Evolutionary conservation across 2,329 filamentous ascomycete species (phyloP), one percentile per base, ranked within the genome.

Genomic region (Hymenoscyphus infarciens): DNA sequence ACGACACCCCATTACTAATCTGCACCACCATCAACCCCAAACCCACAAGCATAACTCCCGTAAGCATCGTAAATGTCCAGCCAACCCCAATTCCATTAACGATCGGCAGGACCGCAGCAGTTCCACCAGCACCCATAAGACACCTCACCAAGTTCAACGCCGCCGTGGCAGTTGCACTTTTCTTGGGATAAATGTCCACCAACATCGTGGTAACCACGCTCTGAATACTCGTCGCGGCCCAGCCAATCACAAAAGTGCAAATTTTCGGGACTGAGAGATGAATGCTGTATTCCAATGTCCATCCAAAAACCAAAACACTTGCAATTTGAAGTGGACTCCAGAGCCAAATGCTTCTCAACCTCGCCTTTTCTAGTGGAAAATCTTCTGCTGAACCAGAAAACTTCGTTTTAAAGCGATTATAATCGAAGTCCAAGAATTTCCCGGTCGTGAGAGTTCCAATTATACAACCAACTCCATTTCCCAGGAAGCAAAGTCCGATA

Each of bases 371-470:
- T 39, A 81, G 72, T 0, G 77, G 75, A 56, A 81, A 81, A 58
- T 78, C 75, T 1, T 68, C 67, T 5, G 62, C 49, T 6, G 52
- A 59, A 29, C 69, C 57, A 25, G 27, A 1, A 16, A 59, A 59
- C 5, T 35, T 53, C 10, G 1, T 16, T 25, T 59, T 66, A 35
- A 66, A 80, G 1, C 87, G 82, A 1, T 81, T 79, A 71, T 87
- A 92, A 72, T 90, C 90, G 75, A 81, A 82, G 73, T 91, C 89
- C 39, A 90, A 80, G 1, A 85, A 67, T 1, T 80, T 79, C 0
- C 88, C 87, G 2, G 77, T 76, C 2, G 78, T 69, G 8, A 77
- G 67, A 0, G 80, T 80, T 0, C 80, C 78, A 2, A 77, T 71
- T 5, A 82, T 75, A 8, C 78, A 81, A 0, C 81, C 82, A 1